Percentiles rank a stretch among this genome's conserved stretches.
Conservation (phyloP, 2,329 filamentous ascomycete genomes). For the Boeremia lycopersici region DNA sequence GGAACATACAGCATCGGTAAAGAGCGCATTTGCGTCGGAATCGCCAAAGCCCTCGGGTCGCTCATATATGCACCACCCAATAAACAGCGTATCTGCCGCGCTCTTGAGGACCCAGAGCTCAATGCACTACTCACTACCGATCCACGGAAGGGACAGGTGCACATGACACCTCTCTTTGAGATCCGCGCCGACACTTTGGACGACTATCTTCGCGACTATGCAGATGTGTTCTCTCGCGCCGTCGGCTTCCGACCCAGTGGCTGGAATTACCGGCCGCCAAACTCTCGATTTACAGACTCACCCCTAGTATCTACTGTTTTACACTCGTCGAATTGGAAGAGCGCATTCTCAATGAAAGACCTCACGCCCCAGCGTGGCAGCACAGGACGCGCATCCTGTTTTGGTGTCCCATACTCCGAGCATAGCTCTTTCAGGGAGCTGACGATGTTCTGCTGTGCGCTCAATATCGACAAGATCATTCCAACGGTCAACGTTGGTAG, state of each 20-base stretch:
- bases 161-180: constrained; percentile 97
- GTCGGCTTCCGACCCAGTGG: constrained; percentile 92
- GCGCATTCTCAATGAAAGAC: constrained; percentile 72
- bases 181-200: constrained; percentile 88
- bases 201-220: constrained; percentile 83
- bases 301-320: constrained; percentile 69
- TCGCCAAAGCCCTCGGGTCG: constrained; percentile 80
- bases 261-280: constrained; percentile 86
- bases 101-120: constrained; percentile 85
- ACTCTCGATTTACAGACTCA: constrained; percentile 65
- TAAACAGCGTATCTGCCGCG: constrained; percentile 84
- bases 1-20: constrained; percentile 99
- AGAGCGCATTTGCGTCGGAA: constrained; percentile 91
- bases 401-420: constrained; percentile 94
- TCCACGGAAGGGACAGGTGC: constrained; percentile 86
- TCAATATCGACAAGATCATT: constrained; percentile 87
- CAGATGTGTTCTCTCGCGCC: constrained; percentile 80
- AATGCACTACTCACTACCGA: constrained; percentile 76
- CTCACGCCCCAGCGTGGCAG: constrained; percentile 83
- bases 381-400: constrained; percentile 81
- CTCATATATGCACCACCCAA: constrained; percentile 87
- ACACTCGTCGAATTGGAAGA: constrained; percentile 75
- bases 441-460: constrained; percentile 86
- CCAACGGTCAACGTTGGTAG: constrained; percentile 89
- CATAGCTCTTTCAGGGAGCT: constrained; percentile 94